Base-by-base conservation (phyloP, 139 green algal genomes). In the Zygnema circumcarinatum region DNA sequence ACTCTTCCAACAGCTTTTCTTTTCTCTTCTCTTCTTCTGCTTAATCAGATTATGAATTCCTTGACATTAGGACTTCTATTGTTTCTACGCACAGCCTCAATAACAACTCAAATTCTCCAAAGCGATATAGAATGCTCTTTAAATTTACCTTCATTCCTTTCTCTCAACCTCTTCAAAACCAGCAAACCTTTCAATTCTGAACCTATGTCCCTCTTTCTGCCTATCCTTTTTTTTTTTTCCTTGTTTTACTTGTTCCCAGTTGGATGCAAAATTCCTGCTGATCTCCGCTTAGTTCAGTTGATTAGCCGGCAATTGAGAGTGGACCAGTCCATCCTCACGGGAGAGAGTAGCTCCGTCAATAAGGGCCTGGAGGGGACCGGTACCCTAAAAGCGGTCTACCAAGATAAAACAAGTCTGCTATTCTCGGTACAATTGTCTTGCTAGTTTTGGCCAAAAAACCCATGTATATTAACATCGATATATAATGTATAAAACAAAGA, bases 311-410 rank as follows among this genome's bases (percentile, higher is more conserved):
- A 79, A 75, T 67, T 94, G 16, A 67, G 88, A 29, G 84, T 88
- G 31, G 92, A 93, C 84, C 85, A 93, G 73, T 93, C 93, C 16
- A 94, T 97, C 69, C 86, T 94, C 47, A 94, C 92, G 22, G 92
- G 85, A 21, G 85, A 90, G 79, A 90, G 85, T n/a, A 38, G 33
- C 22, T 89, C 85, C 22, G 85, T 90, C 68, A 41, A 31, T 2
- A 90, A 91, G 38, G 39, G 84, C 0, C 87, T 94, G n/a, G 41
- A 85, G 0, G 38, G 53, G 11, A 87, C 74, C 31, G 53, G 32
- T 0, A 67, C 73, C 1, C 74, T 69, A 11, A 93, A 93, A 67
- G 93, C 93, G 0, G 94, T 97, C 33, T 94, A 94, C 62, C 95
- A 96, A 83, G 91, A 94, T 86, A 94, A 94, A 81, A 89, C 80